These are phyloP conservation scores for Hamamelis virginiana DNA, from an alignment of 164 flowering plant species.

Conservation along the genomic window DNA sequence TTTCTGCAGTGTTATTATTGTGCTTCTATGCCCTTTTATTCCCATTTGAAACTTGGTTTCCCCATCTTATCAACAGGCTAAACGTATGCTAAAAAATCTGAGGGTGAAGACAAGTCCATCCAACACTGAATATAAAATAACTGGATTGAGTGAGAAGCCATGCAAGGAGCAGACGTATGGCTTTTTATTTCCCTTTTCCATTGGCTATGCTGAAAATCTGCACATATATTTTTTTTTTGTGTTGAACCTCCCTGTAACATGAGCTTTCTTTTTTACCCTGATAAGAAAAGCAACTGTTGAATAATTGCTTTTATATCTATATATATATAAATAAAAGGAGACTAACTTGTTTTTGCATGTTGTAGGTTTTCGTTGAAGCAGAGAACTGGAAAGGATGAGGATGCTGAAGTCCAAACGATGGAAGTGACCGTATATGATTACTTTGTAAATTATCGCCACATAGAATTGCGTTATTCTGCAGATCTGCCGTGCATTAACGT, in stretches of 20 bases:
- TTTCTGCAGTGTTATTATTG: background rate
- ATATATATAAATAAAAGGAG: no score
- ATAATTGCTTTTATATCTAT: background rate
- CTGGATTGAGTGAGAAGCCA: conserved; percentile 70
- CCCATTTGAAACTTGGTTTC: background rate
- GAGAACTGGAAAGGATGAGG: conserved; percentile 25
- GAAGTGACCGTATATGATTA: conserved; percentile 60
- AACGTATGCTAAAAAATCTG: conserved; percentile 64
- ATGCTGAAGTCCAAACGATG: conserved; percentile 22
- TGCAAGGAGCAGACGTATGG: conserved; percentile 71
- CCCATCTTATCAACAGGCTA: conserved; percentile 52
- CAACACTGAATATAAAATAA: conserved; percentile 69
- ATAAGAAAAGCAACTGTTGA: background rate
- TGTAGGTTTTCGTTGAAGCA: conserved; percentile 57
- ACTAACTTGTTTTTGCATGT: background rate
- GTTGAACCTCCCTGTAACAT: background rate
- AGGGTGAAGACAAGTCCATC: conserved; percentile 55
- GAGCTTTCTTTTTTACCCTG: background rate
- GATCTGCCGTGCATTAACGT: conserved; percentile 67
- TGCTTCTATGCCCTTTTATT: background rate
- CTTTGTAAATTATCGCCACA: conserved; percentile 41
- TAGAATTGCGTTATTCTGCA: conserved; percentile 43
- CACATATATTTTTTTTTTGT: no score
- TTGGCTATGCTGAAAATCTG: background rate
- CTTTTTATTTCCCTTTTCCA: background rate